Base-by-base conservation (phyloP, 768 basidiomycete species). In the Lanmaoa rubissima region DNA sequence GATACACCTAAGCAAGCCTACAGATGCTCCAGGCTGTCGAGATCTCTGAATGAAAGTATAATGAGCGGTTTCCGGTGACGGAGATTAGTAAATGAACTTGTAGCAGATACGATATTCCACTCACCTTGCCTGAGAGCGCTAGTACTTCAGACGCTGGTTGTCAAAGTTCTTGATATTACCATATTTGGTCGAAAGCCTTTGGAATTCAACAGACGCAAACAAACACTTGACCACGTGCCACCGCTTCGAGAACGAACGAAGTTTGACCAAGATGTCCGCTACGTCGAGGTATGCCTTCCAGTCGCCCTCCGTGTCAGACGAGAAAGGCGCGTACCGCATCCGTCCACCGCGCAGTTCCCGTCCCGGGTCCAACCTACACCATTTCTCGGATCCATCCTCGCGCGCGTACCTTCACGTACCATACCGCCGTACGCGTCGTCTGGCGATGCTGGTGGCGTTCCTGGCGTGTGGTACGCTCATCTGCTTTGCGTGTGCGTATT, bases 301-400 rank as follows among this genome's bases (percentile, higher is more conserved):
- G 46, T 90, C 88, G 5, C 87, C 88, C 34, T 87, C 88, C 1
- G 73, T 88, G 24, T 77, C 81, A 6, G 71, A 84, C 57, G 87
- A 90, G 69, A 84, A 81, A 65, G 87, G 88, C 32, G 70, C 78
- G 38, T 85, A 88, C 62, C 78, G 86, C 46, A 80, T 89, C 73
- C 79, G 81, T n/a, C 78, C 75, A 48, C 62, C 62, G 65, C 78
- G 81, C 16, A 59, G 54, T 45, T 67, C 64, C 35, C 59, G 61
- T 6, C 40, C 63, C 0, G 60, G 67, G 46, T 48, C 58, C 60
- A 41, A 65, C 63, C 63, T 53, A 40, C 62, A 54, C 49, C 65
- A 53, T 48, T 48, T 61, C 51, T 48, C 61, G 26, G 51, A 55
- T 24, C 49, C 55, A 17, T 43, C 59, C 14, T 53, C 59, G 28